Base-by-base conservation (phyloP, 2,329 filamentous ascomycete genomes). In the Magnaporthales sp. region DNA sequence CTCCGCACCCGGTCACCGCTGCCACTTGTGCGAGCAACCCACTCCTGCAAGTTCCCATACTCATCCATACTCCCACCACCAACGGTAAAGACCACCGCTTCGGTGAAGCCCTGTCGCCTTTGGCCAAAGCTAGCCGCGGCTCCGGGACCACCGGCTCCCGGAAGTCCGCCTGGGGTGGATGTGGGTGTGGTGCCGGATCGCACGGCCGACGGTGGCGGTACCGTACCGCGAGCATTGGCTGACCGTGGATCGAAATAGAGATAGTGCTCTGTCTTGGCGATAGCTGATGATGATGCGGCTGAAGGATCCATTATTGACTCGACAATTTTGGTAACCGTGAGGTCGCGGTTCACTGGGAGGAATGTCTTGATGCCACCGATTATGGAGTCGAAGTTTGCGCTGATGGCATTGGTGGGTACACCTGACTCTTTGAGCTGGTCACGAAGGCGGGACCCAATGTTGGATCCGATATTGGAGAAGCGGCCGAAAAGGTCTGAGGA, bases 61-160 rank as follows among this genome's bases (percentile, higher is more conserved):
- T 99, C 95, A 72, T 99, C 95, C 91, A 99, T 98, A 75, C 93
- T 97, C 58, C 95, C 95, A 62, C 96, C 95, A 4, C 95, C 95
- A 3, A 96, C 92, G 0, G 92, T 94, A 75, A 97, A 97, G n/a
- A 97, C 92, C 66, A 97, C 89, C 1, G 92, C 91, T 73, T 97
- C 93, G 63, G 87, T 91, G 77, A 94, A 97, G 0, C 92, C 93
- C 74, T 97, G 93, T 66, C 94, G 83, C 68, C 93, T 82, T 78
- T 98, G 94, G 1, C 94, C 95, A 77, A 98, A 98, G 66, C 88
- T 96, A 7, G 93, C 93, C 38, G 66, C 32, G 27, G 90, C 91
- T 3, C 92, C 92, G 0, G 81, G 77, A 0, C 75, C 77, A 31
- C 78, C 77, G 26, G 74, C 76, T 27, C 78, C 80, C 4, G 82